A percentile compares a stretch with the other conserved stretches of the same genome.
These are phyloP conservation scores for Apiospora phragmitis DNA, from an alignment of 2,329 filamentous ascomycete genomes.

Conservation along the genomic window DNA sequence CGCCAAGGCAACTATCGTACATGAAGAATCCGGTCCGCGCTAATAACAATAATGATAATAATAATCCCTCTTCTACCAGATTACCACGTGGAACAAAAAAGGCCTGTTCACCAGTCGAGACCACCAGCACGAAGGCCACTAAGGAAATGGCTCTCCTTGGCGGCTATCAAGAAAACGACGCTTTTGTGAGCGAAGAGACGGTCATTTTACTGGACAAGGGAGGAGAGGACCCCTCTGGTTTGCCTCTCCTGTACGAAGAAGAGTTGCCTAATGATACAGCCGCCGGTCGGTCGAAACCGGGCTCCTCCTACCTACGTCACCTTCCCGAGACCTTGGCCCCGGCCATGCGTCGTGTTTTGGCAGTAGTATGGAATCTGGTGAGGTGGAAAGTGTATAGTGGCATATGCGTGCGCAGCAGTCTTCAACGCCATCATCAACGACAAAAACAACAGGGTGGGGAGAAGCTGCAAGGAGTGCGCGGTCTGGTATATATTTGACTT, in stretches of 20 bases:
- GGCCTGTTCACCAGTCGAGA: background rate
- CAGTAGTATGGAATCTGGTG: background rate
- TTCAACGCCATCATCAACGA: no score
- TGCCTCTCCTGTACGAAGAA: background rate
- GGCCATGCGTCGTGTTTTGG: background rate
- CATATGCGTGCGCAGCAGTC: background rate
- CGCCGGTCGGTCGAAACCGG: background rate
- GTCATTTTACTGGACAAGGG: background rate
- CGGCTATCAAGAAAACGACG: background rate
- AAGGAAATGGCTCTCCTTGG: background rate
- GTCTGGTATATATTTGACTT: no score
- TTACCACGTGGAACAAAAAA: background rate
- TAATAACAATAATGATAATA: background rate
- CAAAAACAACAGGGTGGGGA: background rate
- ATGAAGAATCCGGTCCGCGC: no score
- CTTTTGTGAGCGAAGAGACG: background rate
- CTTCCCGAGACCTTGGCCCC: background rate
- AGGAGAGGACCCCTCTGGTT: background rate
- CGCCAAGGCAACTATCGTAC: background rate
- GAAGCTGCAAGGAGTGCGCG: no score
- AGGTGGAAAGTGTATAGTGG: background rate
- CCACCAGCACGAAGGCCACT: background rate
- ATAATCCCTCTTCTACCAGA: background rate
- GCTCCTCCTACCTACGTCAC: background rate
- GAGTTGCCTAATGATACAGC: background rate